Conservation (phyloP, 106 monocot species). For the Acorus calamus region DNA sequence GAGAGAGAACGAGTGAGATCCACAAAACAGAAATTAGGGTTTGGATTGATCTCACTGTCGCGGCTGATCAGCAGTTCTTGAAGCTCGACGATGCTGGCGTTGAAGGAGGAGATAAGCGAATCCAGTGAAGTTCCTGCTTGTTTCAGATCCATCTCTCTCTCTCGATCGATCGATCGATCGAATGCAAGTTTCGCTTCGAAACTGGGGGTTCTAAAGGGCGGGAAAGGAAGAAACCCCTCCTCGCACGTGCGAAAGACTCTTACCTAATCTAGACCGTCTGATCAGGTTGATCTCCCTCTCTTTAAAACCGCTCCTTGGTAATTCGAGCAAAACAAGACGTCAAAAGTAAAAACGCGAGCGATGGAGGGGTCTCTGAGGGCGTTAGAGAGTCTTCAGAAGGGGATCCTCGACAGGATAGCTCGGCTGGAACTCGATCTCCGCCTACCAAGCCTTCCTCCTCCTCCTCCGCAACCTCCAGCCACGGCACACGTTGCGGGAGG, state of each 20-base stretch:
- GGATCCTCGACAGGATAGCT: conserved; percentile 15
- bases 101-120: conserved; percentile 59
- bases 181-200: too few relatives aligned
- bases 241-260: too few relatives aligned
- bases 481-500: neutral
- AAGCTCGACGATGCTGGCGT: conserved; percentile 53
- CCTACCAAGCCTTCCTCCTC: neutral
- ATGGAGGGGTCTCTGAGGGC: neutral
- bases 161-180: neutral
- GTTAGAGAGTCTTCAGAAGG: conserved; percentile 1
- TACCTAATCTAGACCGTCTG: too few relatives aligned
- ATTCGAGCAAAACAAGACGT: too few relatives aligned
- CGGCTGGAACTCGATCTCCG: conserved; percentile 6
- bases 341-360: too few relatives aligned
- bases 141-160: conserved; percentile 58
- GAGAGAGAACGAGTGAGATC: neutral
- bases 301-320: too few relatives aligned
- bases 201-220: too few relatives aligned
- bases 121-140: conserved; percentile 66
- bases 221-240: too few relatives aligned
- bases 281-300: too few relatives aligned
- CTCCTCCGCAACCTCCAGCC: neutral
- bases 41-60: conserved; percentile 43
- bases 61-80: conserved; percentile 84
- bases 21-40: too few relatives aligned